phyloP scores from a whole-genome alignment of 176 grass and related monocot species.

The Carex pumila region DNA sequence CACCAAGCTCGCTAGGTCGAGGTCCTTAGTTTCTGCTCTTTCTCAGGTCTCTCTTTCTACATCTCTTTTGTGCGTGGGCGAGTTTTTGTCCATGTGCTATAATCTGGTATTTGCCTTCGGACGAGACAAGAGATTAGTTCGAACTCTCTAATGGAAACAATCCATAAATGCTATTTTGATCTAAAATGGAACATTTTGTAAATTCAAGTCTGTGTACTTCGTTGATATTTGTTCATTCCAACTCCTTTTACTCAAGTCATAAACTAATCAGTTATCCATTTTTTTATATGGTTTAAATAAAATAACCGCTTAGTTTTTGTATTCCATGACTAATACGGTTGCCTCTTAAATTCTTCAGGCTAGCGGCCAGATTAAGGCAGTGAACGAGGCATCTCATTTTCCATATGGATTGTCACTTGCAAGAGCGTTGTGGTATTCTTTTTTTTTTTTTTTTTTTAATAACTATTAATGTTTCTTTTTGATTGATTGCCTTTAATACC shows the following conservation, averaged over 20 bases:
- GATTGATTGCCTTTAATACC: not conserved
- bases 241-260: not conserved
- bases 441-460: not conserved
- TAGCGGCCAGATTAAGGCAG: slow-evolving; percentile 21
- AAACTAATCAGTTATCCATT: not conserved
- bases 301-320: not conserved
- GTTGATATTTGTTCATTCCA: not conserved
- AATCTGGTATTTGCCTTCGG: not conserved
- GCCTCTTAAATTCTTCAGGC: slow-evolving; percentile 28
- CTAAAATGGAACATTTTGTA: not conserved
- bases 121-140: not conserved
- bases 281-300: not conserved
- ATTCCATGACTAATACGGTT: not conserved
- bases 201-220: not conserved
- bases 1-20: slow-evolving; percentile 58
- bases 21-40: slow-evolving; percentile 33
- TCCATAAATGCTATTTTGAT: not conserved
- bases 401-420: slow-evolving; percentile 46
- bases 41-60: slow-evolving; percentile 41
- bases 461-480: not conserved
- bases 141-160: not conserved
- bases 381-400: slow-evolving; percentile 29
- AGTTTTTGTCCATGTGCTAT: not conserved
- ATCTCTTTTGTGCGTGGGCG: not conserved
- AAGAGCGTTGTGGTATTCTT: slow-evolving; percentile 66